phyloP scores from a whole-genome alignment of 257 asterid genomes.

The Avicennia marina region DNA sequence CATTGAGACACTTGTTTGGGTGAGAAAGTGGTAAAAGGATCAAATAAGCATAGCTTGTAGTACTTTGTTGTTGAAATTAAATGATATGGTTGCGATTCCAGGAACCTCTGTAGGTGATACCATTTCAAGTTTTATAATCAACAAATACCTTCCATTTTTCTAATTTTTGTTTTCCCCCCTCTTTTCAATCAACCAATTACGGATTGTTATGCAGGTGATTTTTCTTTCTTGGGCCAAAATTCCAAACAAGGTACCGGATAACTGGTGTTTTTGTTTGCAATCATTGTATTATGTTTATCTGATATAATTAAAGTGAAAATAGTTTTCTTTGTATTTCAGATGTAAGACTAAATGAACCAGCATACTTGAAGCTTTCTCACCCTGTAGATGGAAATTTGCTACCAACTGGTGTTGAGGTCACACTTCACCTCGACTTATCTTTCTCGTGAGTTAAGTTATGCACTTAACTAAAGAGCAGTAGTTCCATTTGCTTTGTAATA shows the following conservation, averaged over 20 bases:
- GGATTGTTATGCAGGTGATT: conserved; percentile 39
- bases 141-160: conserved; percentile 2
- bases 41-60: too few relatives aligned
- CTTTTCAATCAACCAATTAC: background rate
- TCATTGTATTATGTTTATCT: background rate
- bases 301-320: background rate
- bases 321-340: background rate
- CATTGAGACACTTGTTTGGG: background rate
- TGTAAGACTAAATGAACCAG: conserved; percentile 34
- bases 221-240: conserved; percentile 48
- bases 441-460: too few relatives aligned
- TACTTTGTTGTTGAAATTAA: conserved; percentile 1
- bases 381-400: conserved; percentile 55
- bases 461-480: background rate
- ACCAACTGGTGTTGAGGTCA: conserved; percentile 48
- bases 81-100: background rate
- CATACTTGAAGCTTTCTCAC: conserved; percentile 61
- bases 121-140: conserved; percentile 4
- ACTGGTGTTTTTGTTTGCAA: background rate
- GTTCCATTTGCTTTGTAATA: background rate
- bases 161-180: conserved; percentile 4
- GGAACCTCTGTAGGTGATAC: conserved; percentile 2
- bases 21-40: background rate
- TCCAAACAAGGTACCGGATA: conserved; percentile 44
- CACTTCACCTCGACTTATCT: conserved; percentile 12